These are phyloP conservation scores for Eustoma russellianum DNA, from an alignment of 257 asterid species.

Conservation along the genomic window DNA sequence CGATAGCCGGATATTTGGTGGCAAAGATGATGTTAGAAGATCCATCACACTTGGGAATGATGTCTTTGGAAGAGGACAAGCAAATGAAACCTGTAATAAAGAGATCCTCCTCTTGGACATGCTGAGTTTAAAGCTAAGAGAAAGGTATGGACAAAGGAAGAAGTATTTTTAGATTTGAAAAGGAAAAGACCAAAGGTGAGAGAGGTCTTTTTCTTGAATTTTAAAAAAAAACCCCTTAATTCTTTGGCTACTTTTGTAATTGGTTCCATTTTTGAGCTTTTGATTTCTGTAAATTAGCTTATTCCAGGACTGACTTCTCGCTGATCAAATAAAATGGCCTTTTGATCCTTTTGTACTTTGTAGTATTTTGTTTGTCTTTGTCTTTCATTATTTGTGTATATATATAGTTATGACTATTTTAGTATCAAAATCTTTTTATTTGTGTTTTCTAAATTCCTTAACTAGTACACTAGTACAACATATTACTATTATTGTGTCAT, in stretches of 20 bases:
- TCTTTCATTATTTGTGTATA: too few relatives aligned
- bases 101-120: slow-evolving; percentile 64
- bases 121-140: slow-evolving; percentile 17
- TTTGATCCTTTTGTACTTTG: too few relatives aligned
- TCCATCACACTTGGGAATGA: slow-evolving; percentile 79
- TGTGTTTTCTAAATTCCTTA: too few relatives aligned
- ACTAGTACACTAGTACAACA: too few relatives aligned
- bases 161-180: too few relatives aligned
- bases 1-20: slow-evolving; percentile 69
- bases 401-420: too few relatives aligned
- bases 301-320: slow-evolving; percentile 15
- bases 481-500: too few relatives aligned
- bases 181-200: too few relatives aligned
- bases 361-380: too few relatives aligned
- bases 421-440: too few relatives aligned
- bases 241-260: slow-evolving; percentile 14
- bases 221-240: background rate
- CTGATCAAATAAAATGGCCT: slow-evolving; percentile 7
- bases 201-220: too few relatives aligned
- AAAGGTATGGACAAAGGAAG: too few relatives aligned
- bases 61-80: slow-evolving; percentile 70
- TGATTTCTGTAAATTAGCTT: slow-evolving; percentile 22
- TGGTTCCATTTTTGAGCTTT: slow-evolving; percentile 9
- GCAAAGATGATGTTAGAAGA: slow-evolving; percentile 79
- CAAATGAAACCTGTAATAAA: slow-evolving; percentile 55